Evolutionary conservation across 768 basidiomycete species (phyloP).

Genomic region (Mycena vulgaris): DNA sequence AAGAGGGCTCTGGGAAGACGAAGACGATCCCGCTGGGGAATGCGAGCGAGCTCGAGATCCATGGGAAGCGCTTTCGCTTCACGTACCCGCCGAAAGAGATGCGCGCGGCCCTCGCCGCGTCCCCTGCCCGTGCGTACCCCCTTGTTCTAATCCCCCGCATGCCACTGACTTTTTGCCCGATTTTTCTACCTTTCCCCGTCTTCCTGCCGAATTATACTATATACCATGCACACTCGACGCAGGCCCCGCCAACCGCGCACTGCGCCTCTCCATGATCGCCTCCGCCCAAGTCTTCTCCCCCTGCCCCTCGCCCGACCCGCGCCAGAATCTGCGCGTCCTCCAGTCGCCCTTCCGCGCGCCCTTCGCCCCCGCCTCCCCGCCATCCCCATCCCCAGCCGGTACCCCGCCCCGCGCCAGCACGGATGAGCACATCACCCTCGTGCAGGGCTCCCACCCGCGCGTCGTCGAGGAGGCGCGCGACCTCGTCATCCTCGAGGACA

Average conservation of each 20-base stretch:
- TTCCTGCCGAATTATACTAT: too few relatives aligned
- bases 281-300: conserved; percentile 84
- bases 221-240: too few relatives aligned
- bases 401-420: neutral
- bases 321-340: conserved; percentile 75
- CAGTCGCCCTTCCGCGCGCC: conserved; percentile 67
- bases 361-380: conserved; percentile 48
- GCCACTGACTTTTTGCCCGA: conserved; percentile 6
- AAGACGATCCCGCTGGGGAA: conserved; percentile 77
- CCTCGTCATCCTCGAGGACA: conserved; percentile 80
- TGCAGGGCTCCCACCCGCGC: conserved; percentile 75
- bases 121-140: conserved; percentile 61
- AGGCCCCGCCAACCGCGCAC: conserved; percentile 59
- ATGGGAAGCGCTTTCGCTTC: conserved; percentile 80
- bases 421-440: conserved; percentile 70
- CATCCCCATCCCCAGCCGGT: neutral
- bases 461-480: conserved; percentile 81
- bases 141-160: neutral
- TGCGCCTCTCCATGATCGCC: conserved; percentile 83
- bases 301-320: conserved; percentile 69
- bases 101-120: conserved; percentile 65
- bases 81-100: conserved; percentile 83
- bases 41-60: conserved; percentile 77
- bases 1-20: conserved; percentile 38
- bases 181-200: neutral